Conservation (phyloP, 306 rosid species). For the Prunus mume region DNA sequence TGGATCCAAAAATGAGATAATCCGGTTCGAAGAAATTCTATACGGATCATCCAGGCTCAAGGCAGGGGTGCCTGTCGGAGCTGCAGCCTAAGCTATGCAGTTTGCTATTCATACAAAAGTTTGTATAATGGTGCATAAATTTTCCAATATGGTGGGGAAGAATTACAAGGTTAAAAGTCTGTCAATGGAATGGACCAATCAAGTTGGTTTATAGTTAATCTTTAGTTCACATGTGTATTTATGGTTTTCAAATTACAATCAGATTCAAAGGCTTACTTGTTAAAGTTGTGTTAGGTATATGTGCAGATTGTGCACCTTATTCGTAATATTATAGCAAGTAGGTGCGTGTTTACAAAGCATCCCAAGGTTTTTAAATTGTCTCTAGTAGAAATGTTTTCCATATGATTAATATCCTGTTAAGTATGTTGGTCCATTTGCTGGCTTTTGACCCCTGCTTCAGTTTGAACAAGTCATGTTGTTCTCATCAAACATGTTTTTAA, state of each 20-base stretch:
- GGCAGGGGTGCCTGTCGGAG: conserved; percentile 85
- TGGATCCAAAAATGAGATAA: conserved; percentile 92
- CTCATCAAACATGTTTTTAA: too few relatives aligned
- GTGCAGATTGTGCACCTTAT: neutral
- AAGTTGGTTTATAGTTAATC: neutral
- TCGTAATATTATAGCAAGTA: neutral
- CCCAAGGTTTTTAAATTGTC: neutral
- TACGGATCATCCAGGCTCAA: conserved; percentile 96
- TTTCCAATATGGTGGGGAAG: conserved; percentile 7
- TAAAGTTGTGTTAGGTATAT: neutral
- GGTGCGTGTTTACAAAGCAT: neutral
- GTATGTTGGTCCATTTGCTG: neutral
- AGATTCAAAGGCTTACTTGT: neutral
- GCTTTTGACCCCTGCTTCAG: neutral
- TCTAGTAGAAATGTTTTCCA: neutral
- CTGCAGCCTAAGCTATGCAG: conserved; percentile 50
- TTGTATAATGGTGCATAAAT: conserved; percentile 12
- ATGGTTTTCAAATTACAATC: neutral
- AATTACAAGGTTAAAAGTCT: too few relatives aligned
- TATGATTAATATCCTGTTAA: neutral
- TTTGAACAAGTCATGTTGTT: neutral
- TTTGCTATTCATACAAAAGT: neutral
- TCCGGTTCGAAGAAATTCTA: conserved; percentile 84
- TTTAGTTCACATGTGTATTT: neutral
- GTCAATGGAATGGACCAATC: neutral